These are phyloP conservation scores for Globisporangium canariense DNA, from an alignment of 352 stramenopile species.

Conservation along the genomic window DNA sequence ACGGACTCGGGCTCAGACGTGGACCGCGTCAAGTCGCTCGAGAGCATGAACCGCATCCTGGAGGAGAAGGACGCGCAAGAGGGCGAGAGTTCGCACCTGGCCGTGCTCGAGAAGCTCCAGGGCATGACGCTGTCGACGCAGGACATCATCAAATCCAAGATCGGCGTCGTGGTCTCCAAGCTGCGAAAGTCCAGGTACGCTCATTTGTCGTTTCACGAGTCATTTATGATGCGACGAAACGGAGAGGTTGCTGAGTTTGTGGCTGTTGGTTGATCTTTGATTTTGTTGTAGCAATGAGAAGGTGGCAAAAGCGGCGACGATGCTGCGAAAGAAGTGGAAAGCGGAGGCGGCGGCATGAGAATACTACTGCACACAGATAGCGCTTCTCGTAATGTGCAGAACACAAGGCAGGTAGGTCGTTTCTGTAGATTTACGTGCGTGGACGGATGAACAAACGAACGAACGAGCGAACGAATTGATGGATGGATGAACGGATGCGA, in stretches of 20 bases:
- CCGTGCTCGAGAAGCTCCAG: slow-evolving; percentile 52
- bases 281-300: slow-evolving; percentile 41
- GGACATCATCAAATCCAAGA: slow-evolving; percentile 80
- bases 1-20: slow-evolving; percentile 24
- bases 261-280: slow-evolving; percentile 44
- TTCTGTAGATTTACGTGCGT: background rate
- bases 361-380: no score
- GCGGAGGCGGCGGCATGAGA: slow-evolving; percentile 33
- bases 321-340: slow-evolving; percentile 83
- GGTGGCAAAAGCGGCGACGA: slow-evolving; percentile 48
- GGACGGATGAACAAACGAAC: background rate
- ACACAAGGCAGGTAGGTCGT: no score
- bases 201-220: background rate
- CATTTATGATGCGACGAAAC: background rate
- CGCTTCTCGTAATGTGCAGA: background rate
- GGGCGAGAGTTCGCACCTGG: slow-evolving; percentile 31
- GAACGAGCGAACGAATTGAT: background rate
- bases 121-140: slow-evolving; percentile 64
- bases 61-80: slow-evolving; percentile 37
- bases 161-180: slow-evolving; percentile 71
- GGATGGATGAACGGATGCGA: background rate
- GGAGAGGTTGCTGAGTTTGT: slow-evolving; percentile 17
- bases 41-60: slow-evolving; percentile 52
- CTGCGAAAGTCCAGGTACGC: slow-evolving; percentile 70
- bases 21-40: slow-evolving; percentile 40